Evolutionary conservation across 768 basidiomycete genomes (phyloP).

Genomic region (Auricularia heimuer): DNA sequence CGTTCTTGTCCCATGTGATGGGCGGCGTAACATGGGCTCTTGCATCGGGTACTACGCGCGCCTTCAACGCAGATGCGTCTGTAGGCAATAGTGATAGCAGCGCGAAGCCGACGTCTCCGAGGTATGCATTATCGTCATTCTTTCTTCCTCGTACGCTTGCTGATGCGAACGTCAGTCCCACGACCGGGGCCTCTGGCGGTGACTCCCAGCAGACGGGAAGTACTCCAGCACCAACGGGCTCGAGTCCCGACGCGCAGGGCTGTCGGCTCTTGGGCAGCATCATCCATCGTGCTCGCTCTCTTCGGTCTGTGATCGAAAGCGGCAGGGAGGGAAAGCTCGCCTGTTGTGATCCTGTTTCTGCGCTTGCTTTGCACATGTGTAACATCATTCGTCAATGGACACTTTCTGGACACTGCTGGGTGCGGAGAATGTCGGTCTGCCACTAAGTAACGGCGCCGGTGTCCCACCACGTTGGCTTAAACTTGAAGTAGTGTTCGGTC

Average conservation of each 20-base stretch:
- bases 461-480: no score
- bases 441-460: no score
- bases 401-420: no score
- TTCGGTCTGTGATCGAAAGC: not conserved
- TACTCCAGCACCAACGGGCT: not conserved
- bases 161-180: no score
- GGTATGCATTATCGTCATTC: no score
- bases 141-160: no score
- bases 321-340: not conserved
- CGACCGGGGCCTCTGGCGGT: not conserved
- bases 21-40: constrained; percentile 69
- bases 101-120: constrained; percentile 2
- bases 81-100: constrained; percentile 37
- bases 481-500: no score
- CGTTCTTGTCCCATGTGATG: constrained; percentile 64
- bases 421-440: no score
- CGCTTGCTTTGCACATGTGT: no score
- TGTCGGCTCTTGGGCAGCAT: not conserved
- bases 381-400: no score
- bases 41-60: constrained; percentile 58
- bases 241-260: not conserved
- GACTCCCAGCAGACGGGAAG: not conserved
- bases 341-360: no score
- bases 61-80: constrained; percentile 47
- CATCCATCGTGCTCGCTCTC: not conserved